These are phyloP conservation scores for Silene uniflora DNA, from an alignment of 148 eudicot genomes.

Conservation along the genomic window DNA sequence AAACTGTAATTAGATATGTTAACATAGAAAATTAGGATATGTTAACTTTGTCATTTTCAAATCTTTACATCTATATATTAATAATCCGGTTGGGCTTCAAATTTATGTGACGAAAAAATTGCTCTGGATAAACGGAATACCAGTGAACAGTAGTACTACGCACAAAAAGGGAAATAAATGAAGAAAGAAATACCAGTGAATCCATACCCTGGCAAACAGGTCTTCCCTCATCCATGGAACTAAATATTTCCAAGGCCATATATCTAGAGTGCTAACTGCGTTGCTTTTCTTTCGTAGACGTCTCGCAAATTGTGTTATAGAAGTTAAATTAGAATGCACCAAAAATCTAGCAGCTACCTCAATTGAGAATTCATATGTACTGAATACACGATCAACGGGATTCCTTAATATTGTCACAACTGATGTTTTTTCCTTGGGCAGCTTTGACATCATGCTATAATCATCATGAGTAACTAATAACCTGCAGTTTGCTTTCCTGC, in stretches of 20 bases:
- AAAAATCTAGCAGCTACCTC: slow-evolving; percentile 94
- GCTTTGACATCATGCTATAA: slow-evolving; percentile 87
- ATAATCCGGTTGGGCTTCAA: too few species aligned
- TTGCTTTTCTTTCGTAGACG: slow-evolving; percentile 49
- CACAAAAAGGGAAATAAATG: not conserved
- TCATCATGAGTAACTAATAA: slow-evolving; percentile 88
- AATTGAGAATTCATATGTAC: slow-evolving; percentile 87
- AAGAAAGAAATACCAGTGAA: slow-evolving; percentile 10
- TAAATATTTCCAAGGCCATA: slow-evolving; percentile 99
- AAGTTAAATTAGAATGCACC: slow-evolving; percentile 85
- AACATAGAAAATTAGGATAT: too few species aligned
- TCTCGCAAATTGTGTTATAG: slow-evolving; percentile 46
- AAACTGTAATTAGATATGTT: too few species aligned
- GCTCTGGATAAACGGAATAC: not conserved
- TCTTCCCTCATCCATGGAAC: slow-evolving; percentile 99
- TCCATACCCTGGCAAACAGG: slow-evolving; percentile 81
- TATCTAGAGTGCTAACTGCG: slow-evolving; percentile 75
- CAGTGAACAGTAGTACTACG: not conserved
- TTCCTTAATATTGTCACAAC: slow-evolving; percentile 84
- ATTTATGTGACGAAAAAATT: too few species aligned
- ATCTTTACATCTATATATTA: too few species aligned
- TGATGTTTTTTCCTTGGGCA: slow-evolving; percentile 77
- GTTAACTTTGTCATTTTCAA: too few species aligned
- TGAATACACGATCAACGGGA: slow-evolving; percentile 91
- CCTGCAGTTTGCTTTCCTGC: slow-evolving; percentile 80